Evolutionary conservation across 768 basidiomycete genomes (phyloP), one percentile per base, ranked within the genome.

Genomic region (Sarcodon aspratus): DNA sequence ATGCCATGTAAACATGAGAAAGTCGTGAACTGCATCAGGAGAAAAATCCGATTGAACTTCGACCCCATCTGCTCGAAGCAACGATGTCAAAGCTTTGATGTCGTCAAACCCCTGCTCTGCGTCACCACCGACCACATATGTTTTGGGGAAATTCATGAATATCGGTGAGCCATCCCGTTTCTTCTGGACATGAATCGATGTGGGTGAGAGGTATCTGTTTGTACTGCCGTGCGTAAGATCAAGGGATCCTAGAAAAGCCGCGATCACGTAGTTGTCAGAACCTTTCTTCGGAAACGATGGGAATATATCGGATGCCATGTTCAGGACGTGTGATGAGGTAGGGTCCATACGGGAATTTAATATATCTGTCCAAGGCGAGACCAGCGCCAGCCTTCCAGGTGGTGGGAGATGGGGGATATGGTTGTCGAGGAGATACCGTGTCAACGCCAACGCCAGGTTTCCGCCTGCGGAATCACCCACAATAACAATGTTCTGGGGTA

Each of bases 331-430:
- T 4, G 77, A 75, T 27, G 69, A 67, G 3, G 63, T 64, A n/a
- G 43, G 66, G 17, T 54, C 51, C 12, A 66, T 56, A 50, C 75
- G 69, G 7, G 68, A 71, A 8, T 50, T 55, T 15, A 72, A 63
- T 43, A 78, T 52, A 54, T 81, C 79, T n/a, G 55, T 56, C 75
- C 74, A 78, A 0, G 80, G 79, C 1, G 79, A 80, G 36, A 76
- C 63, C 5, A 79, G 65, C 44, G 82, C 55, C 1, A 85, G 63
- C 1, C 67, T 68, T 12, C 71, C 69, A 1, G 78, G 76, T 35
- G 68, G 68, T 13, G 60, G 57, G 9, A 74, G 76, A 17, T 50
- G 45, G 15, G 34, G n/a, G 9, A 32, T 9, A 46, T 32, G 54
- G 38, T 58, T 54, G 43, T 66, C 60, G n/a, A 61, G 50, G 10